Percentiles rank a stretch among this genome's conserved stretches.
Conservation (phyloP, 106 monocot species). For the Xerophyta viscosa region DNA sequence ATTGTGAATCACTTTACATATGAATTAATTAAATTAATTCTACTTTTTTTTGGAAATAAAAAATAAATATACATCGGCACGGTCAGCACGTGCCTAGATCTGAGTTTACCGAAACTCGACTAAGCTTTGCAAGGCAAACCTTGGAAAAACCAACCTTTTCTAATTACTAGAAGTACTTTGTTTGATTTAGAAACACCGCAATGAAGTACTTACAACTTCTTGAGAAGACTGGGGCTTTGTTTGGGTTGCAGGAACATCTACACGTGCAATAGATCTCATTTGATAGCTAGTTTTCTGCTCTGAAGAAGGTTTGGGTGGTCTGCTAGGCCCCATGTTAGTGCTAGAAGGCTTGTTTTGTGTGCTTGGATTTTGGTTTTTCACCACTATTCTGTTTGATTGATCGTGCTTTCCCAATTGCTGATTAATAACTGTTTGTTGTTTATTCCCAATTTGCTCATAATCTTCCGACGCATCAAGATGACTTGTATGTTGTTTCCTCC, state of each 20-base stretch:
- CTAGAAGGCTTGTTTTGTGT: not conserved
- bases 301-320: not conserved
- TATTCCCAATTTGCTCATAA: too few species aligned
- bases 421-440: too few species aligned
- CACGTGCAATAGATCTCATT: not conserved
- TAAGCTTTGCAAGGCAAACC: too few species aligned
- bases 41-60: too few species aligned
- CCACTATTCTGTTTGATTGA: too few species aligned
- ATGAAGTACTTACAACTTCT: not conserved
- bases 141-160: not conserved
- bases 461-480: too few species aligned
- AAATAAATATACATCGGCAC: too few species aligned
- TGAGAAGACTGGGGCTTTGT: constrained; percentile 3
- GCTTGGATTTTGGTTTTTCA: not conserved
- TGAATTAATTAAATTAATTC: too few species aligned
- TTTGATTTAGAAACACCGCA: not conserved
- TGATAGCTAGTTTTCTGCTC: not conserved
- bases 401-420: too few species aligned
- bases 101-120: too few species aligned
- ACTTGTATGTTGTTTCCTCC: not conserved
- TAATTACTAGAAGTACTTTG: not conserved
- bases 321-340: not conserved
- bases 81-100: too few species aligned
- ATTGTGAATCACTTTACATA: too few species aligned
- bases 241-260: not conserved